These are phyloP conservation scores for Cryptococcus sp. DNA, from an alignment of 1,284 basidiomycete species.

Conservation along the genomic window DNA sequence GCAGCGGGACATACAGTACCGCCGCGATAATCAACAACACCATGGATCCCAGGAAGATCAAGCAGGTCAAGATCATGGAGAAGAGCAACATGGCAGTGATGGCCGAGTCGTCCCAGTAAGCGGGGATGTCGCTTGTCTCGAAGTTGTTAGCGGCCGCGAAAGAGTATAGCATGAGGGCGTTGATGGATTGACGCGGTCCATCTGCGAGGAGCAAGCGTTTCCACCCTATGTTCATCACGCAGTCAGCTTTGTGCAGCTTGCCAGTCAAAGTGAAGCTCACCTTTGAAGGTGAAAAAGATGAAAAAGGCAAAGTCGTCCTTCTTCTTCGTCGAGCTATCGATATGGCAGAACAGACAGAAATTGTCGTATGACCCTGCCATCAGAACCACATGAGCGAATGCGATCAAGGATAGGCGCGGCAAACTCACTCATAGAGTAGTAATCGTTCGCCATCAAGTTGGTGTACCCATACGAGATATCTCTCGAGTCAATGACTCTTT, in stretches of 20 bases:
- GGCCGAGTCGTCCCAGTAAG: conserved; percentile 59
- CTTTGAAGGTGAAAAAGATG: conserved; percentile 99
- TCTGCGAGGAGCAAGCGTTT: conserved; percentile 91
- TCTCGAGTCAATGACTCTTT: conserved; percentile 87
- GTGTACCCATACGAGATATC: conserved; percentile 98
- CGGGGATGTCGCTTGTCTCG: conserved; percentile 65
- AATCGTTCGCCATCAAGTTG: conserved; percentile 95
- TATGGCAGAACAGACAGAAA: conserved; percentile 97
- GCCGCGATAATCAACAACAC: conserved; percentile 80
- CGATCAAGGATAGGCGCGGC: neutral
- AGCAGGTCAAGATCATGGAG: conserved; percentile 85
- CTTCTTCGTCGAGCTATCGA: conserved; percentile 91
- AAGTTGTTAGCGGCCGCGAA: conserved; percentile 78
- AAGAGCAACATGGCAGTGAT: conserved; percentile 82
- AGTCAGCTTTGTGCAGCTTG: neutral
- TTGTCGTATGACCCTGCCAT: conserved; percentile 83
- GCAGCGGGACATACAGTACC: conserved; percentile 84
- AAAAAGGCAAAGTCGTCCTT: conserved; percentile 99
- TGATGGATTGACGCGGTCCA: conserved; percentile 97
- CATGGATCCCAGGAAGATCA: conserved; percentile 82
- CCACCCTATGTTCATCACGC: conserved; percentile 67
- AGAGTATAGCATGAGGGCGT: conserved; percentile 88
- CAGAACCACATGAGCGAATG: conserved; percentile 2
- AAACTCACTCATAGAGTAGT: conserved; percentile 81
- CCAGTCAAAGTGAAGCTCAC: conserved; percentile 56